A percentile compares a stretch with the other conserved stretches of the same genome.
Conservation (phyloP, 1,139 yeast genomes). For the Torulaspora globosa region DNA sequence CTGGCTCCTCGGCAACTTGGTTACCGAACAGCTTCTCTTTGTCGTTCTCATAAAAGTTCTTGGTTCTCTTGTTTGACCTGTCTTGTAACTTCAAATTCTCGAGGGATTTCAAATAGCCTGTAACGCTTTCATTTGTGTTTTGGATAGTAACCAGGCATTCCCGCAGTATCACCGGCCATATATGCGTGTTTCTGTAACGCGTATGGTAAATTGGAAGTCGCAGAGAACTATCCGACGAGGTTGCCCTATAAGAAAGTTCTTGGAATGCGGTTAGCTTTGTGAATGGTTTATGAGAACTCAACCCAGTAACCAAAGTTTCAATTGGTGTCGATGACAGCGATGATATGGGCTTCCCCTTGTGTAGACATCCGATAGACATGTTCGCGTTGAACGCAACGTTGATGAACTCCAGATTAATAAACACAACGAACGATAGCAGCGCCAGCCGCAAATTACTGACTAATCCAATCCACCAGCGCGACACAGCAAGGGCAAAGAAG, state of each 20-base stretch:
- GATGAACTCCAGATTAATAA: slow-evolving; percentile 46
- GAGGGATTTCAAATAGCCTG: slow-evolving; percentile 26
- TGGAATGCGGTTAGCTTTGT: slow-evolving; percentile 69
- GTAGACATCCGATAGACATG: slow-evolving; percentile 77
- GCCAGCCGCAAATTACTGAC: slow-evolving; percentile 15
- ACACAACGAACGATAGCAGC: slow-evolving; percentile 18
- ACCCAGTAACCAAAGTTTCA: slow-evolving; percentile 69
- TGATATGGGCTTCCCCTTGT: slow-evolving; percentile 67
- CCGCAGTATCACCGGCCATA: slow-evolving; percentile 57
- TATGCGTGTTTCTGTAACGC: slow-evolving; percentile 43
- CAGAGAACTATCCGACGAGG: slow-evolving; percentile 46
- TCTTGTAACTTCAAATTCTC: slow-evolving; percentile 20
- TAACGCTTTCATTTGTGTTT: slow-evolving; percentile 30
- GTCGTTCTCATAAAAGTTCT: slow-evolving; percentile 1
- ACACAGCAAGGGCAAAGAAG: slow-evolving; percentile 13
- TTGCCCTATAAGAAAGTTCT: slow-evolving; percentile 60
- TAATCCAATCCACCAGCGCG: slow-evolving; percentile 18
- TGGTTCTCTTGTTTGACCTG: slow-evolving; percentile 1
- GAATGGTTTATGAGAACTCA: slow-evolving; percentile 52
- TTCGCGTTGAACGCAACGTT: slow-evolving; percentile 68
- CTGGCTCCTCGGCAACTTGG: slow-evolving; percentile 17
- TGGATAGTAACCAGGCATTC: slow-evolving; percentile 55
- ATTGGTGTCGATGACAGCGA: slow-evolving; percentile 67
- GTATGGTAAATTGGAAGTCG: slow-evolving; percentile 54
- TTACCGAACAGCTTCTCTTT: slow-evolving; percentile 30